Conservation (phyloP, 129 eudicot species). For the Helichrysum umbraculigerum region DNA sequence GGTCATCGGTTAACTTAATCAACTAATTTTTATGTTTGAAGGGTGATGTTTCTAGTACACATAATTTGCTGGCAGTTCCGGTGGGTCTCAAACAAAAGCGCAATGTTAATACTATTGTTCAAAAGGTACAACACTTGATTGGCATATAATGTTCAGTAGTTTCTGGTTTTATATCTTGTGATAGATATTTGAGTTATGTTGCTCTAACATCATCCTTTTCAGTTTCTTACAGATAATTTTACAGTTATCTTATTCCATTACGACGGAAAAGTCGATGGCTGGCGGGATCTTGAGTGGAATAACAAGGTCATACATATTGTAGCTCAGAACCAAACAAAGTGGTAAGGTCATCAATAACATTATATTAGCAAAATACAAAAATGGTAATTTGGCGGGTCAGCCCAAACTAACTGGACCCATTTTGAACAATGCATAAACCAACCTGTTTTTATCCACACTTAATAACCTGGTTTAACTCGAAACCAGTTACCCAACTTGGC, state of each 20-base stretch:
- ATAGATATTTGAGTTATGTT: slow-evolving; percentile 3
- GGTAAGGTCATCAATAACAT: slow-evolving; percentile 41
- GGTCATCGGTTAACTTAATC: slow-evolving; percentile 5
- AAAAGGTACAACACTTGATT: slow-evolving; percentile 50
- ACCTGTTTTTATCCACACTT: too few relatives aligned
- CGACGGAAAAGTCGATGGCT: slow-evolving; percentile 84
- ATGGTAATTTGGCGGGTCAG: too few relatives aligned
- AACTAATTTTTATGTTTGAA: slow-evolving; percentile 16
- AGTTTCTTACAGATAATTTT: slow-evolving; percentile 93
- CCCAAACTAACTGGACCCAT: not conserved
- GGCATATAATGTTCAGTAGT: slow-evolving; percentile 4
- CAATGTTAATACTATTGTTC: slow-evolving; percentile 68
- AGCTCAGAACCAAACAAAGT: slow-evolving; percentile 90
- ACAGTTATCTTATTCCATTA: slow-evolving; percentile 84
- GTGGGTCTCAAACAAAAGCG: slow-evolving; percentile 76
- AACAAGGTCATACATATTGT: slow-evolving; percentile 72
- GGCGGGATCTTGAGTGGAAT: slow-evolving; percentile 89
- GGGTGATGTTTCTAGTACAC: slow-evolving; percentile 45
- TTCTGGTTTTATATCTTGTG: not conserved
- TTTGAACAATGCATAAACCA: not conserved
- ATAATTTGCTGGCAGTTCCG: slow-evolving; percentile 75
- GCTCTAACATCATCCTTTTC: slow-evolving; percentile 39
- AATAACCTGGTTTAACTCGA: not conserved
- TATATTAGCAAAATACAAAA: not conserved
- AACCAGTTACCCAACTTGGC: not conserved